Conservation (phyloP, 208 protist genomes). For the Herpetomonas tarakana region DNA sequence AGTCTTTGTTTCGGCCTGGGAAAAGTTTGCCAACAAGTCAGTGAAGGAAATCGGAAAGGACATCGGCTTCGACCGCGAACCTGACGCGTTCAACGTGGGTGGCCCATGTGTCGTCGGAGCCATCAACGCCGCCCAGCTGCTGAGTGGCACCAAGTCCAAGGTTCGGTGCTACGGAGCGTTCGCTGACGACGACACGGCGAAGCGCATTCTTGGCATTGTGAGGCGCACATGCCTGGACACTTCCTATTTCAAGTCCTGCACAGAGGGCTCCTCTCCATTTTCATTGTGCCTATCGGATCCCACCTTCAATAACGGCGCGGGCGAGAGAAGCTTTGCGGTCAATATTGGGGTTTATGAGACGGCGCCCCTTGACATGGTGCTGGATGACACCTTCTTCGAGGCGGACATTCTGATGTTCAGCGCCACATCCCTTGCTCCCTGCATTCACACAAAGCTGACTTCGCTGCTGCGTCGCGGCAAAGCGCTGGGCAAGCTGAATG, state of each 20-base stretch:
- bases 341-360: constrained; percentile 16
- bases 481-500: constrained; percentile 17
- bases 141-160: background rate
- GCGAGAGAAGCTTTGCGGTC: constrained; percentile 29
- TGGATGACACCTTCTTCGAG: constrained; percentile 21
- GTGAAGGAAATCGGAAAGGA: constrained; percentile 18
- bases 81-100: constrained; percentile 19
- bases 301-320: constrained; percentile 20
- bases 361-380: background rate
- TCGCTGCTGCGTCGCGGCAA: constrained; percentile 17
- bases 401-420: constrained; percentile 24
- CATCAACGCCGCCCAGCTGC: constrained; percentile 21
- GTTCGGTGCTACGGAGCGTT: constrained; percentile 21
- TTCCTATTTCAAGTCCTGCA: constrained; percentile 5
- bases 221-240: constrained; percentile 19
- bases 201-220: constrained; percentile 12
- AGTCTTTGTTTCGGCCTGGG: constrained; percentile 18
- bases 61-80: constrained; percentile 14
- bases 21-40: constrained; percentile 22
- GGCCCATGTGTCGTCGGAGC: constrained; percentile 21
- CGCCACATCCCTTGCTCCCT: constrained; percentile 16
- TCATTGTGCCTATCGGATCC: constrained; percentile 18
- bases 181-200: constrained; percentile 7
- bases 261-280: constrained; percentile 11
- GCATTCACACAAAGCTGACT: constrained; percentile 25